phyloP scores from a whole-genome alignment of 257 asterid species.

The Leonotis leonurus region DNA sequence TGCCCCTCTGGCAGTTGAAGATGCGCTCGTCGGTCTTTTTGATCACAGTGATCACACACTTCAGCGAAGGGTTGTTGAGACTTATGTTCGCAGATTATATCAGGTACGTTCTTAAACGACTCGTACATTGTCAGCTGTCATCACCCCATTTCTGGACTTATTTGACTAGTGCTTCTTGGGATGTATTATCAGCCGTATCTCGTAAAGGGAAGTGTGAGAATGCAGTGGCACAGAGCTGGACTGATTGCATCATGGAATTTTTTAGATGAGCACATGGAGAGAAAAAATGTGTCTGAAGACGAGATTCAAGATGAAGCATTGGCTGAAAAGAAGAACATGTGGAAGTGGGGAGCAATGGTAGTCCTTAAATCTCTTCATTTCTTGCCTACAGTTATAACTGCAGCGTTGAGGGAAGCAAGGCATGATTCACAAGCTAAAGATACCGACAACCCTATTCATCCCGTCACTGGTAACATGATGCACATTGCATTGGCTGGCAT shows the following conservation, averaged over 20 bases:
- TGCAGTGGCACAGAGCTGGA: constrained; percentile 99
- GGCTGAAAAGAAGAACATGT: constrained; percentile 45
- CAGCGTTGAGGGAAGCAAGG: constrained; percentile 82
- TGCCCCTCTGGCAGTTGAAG: constrained; percentile 99
- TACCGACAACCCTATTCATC: constrained; percentile 31
- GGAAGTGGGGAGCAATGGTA: constrained; percentile 98
- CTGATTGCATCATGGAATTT: constrained; percentile 97
- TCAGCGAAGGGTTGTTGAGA: constrained; percentile 97
- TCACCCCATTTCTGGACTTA: too few species aligned
- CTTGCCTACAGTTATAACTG: constrained; percentile 71
- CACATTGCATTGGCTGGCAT: constrained; percentile 94
- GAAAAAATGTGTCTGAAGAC: constrained; percentile 40
- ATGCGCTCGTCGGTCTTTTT: constrained; percentile 95
- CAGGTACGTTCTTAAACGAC: too few species aligned
- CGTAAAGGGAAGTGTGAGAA: constrained; percentile 90
- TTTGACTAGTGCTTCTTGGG: too few species aligned
- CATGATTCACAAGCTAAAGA: constrained; percentile 34
- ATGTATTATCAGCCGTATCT: constrained; percentile 80
- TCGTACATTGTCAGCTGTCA: too few species aligned
- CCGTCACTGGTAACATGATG: constrained; percentile 73
- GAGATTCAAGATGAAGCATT: too few species aligned
- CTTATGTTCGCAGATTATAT: constrained; percentile 84
- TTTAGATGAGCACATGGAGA: constrained; percentile 66
- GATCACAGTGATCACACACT: constrained; percentile 99
- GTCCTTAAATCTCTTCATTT: constrained; percentile 85